These are phyloP conservation scores for Trichoderma brevicompactum DNA, from an alignment of 2,329 filamentous ascomycete species.

Conservation along the genomic window DNA sequence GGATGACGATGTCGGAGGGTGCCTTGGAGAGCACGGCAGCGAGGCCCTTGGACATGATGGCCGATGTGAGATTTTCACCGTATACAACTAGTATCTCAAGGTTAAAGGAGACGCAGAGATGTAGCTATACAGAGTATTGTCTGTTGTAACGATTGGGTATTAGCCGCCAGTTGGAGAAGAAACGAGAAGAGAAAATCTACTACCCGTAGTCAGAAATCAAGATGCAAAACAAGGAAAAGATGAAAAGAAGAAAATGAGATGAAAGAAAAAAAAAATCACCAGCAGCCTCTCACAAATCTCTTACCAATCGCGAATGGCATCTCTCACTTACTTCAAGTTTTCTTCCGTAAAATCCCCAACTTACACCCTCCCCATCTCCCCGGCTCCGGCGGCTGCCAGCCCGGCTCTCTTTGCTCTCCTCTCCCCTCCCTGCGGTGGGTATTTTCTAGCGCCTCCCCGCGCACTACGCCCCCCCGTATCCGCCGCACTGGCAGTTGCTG, in stretches of 20 bases:
- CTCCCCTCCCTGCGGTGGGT: neutral
- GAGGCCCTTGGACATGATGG: slow-evolving; percentile 55
- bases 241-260: neutral
- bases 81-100: no score
- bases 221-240: neutral
- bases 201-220: no score
- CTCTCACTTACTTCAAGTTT: no score
- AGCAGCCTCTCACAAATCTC: no score
- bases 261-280: neutral
- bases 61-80: neutral
- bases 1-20: slow-evolving; percentile 82
- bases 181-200: neutral
- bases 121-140: no score
- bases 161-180: neutral
- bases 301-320: no score
- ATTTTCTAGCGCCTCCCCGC: slow-evolving; percentile 2
- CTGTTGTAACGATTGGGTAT: no score
- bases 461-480: slow-evolving; percentile 7
- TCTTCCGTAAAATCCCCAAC: neutral
- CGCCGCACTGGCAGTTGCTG: slow-evolving; percentile 27
- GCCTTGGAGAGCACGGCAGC: slow-evolving; percentile 77
- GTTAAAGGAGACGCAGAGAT: no score
- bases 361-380: slow-evolving; percentile 3
- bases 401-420: no score
- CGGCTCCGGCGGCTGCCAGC: neutral